Evolutionary conservation across 1,284 basidiomycete species (phyloP), one percentile per base, ranked within the genome.

Genomic region (Ceratobasidium sp.): DNA sequence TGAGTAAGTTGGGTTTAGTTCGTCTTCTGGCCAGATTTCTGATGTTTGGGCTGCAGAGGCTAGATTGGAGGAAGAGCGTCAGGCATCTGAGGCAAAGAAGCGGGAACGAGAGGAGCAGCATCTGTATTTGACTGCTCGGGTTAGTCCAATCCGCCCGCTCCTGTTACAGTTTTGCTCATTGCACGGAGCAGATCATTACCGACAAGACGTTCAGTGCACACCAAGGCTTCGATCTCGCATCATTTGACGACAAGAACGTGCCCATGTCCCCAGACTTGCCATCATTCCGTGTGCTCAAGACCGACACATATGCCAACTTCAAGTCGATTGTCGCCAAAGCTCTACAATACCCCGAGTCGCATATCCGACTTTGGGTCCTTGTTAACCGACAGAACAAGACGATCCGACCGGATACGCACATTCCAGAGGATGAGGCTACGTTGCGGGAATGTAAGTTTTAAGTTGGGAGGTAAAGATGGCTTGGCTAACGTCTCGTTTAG

Each of bases 351-450:
- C 88, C 92, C 9, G 94, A 97, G 79, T 90, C 88, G 76, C 90
- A 94, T 77, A 92, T 98, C 79, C 89, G 96, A 30, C 84, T 99
- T 48, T 99, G 97, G 97, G 97, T 99, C 1, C 82, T 99, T 41
- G 97, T 99, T 71, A 99, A 99, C 81, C 89, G 97, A 61, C 97
- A 99, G 82, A 99, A 99, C 84, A 99, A 99, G 87, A 99, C 97
- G 10, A 95, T 98, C 67, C 89, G 97, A 75, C 97, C 97, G 8
- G 97, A 99, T 82, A 94, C 94, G 4, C 93, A 92, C 72, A 95
- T 99, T 73, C 94, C 94, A 14, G 97, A 99, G 82, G 94, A 93
- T 79, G 97, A 99, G 78, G 52, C 91, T 53, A 87, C 89, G 32
- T 85, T 97, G 76, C 96, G 94, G 94, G 78, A 80, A 91, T 84